Percentiles rank a stretch among this genome's conserved stretches.
phyloP scores from a whole-genome alignment of 2,329 filamentous ascomycete genomes.

The Xylaria sp. region DNA sequence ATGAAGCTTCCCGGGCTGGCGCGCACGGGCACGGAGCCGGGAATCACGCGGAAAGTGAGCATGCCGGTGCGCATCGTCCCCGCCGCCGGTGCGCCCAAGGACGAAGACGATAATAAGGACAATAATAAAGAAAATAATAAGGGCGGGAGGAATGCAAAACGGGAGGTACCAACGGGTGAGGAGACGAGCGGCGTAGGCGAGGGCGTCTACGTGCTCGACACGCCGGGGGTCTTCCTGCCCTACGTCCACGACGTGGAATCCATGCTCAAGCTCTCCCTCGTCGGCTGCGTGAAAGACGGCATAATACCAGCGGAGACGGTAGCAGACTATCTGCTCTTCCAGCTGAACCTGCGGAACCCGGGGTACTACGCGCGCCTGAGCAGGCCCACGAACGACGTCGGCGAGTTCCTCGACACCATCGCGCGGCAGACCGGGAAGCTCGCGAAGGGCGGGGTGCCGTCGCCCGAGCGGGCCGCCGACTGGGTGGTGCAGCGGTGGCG shows the following conservation, averaged over 20 bases:
- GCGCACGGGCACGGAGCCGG: constrained; percentile 85
- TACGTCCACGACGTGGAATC: constrained; percentile 85
- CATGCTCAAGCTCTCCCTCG: constrained; percentile 95
- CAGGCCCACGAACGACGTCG: constrained; percentile 85
- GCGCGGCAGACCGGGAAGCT: constrained; percentile 81
- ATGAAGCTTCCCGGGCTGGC: constrained; percentile 74
- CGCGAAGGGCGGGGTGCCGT: constrained; percentile 75
- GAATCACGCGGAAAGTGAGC: constrained; percentile 86
- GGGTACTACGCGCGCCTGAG: constrained; percentile 69
- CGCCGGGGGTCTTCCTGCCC: constrained; percentile 93
- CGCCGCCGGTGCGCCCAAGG: constrained; percentile 24
- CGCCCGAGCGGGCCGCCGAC: constrained; percentile 77
- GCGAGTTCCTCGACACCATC: constrained; percentile 75
- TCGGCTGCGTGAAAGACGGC: constrained; percentile 89
- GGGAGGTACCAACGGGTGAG: too few species aligned
- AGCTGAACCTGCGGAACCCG: constrained; percentile 77
- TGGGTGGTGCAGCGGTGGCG: constrained; percentile 85
- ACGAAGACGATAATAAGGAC: background rate
- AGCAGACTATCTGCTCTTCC: constrained; percentile 90
- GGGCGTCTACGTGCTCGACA: constrained; percentile 88
- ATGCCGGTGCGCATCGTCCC: constrained; percentile 80
- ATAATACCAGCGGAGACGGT: constrained; percentile 81
- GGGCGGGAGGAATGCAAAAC: too few species aligned
- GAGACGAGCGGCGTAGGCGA: constrained; percentile 54
- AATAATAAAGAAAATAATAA: background rate